A percentile compares a stretch with the other conserved stretches of the same genome.
These are phyloP conservation scores for Calocera viscosa DNA, from an alignment of 768 basidiomycete species.

Conservation along the genomic window DNA sequence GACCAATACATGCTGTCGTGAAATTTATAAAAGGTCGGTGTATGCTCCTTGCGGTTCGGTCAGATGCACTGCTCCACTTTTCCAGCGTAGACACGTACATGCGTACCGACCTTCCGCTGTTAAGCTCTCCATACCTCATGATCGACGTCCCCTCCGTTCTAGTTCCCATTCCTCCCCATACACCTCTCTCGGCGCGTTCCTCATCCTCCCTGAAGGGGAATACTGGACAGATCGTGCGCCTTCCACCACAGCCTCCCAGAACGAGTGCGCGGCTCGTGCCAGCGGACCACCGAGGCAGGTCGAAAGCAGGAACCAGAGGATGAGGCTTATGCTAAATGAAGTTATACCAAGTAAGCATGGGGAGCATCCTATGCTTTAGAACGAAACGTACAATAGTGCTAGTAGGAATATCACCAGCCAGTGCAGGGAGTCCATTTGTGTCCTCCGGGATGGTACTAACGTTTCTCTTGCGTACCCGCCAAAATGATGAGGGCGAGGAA, in stretches of 20 bases:
- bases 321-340: neutral
- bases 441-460: too few relatives aligned
- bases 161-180: neutral
- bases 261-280: neutral
- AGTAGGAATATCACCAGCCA: neutral
- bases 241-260: neutral
- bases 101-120: too few relatives aligned
- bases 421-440: neutral
- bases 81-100: too few relatives aligned
- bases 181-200: neutral
- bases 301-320: neutral
- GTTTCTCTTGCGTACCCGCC: too few relatives aligned
- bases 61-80: too few relatives aligned
- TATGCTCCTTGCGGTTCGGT: too few relatives aligned
- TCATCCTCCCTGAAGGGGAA: neutral
- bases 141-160: neutral
- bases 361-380: neutral
- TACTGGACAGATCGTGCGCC: neutral
- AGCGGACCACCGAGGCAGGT: neutral
- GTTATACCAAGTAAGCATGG: neutral
- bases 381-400: conserved; percentile 1
- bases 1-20: too few relatives aligned
- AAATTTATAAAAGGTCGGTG: too few relatives aligned
- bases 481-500: too few relatives aligned
- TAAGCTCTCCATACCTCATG: neutral